Conservation (phyloP, 352 stramenopile genomes). For the Pythium myriotylum region DNA sequence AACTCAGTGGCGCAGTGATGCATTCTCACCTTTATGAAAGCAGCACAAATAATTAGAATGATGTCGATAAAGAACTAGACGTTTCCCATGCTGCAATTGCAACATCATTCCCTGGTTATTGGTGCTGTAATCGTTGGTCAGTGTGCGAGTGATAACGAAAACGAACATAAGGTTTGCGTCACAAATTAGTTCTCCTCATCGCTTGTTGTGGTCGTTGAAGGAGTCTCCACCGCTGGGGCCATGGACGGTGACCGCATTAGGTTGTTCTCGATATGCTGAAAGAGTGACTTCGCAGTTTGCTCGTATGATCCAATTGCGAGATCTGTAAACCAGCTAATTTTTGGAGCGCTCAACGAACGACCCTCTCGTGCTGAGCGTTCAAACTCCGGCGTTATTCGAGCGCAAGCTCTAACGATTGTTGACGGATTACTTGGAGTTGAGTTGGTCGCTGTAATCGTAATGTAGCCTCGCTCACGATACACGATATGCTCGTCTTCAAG, state of each 20-base stretch:
- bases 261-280: conserved; percentile 1
- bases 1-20: no score
- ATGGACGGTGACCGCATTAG: not conserved
- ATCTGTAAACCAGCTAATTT: conserved; percentile 6
- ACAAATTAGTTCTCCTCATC: no score
- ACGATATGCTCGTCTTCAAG: not conserved
- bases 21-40: no score
- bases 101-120: no score
- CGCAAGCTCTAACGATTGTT: conserved; percentile 1
- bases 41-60: no score
- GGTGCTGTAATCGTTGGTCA: no score
- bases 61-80: no score
- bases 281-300: not conserved
- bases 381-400: not conserved
- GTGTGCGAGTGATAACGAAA: no score
- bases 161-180: no score
- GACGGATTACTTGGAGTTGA: not conserved
- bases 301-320: conserved; percentile 7
- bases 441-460: not conserved
- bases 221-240: no score
- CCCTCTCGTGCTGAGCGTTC: not conserved
- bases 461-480: conserved; percentile 11
- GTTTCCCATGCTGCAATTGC: no score
- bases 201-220: no score
- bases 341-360: not conserved